Evolutionary conservation across 768 basidiomycete species (phyloP).

Genomic region (Hygrophorus russula): DNA sequence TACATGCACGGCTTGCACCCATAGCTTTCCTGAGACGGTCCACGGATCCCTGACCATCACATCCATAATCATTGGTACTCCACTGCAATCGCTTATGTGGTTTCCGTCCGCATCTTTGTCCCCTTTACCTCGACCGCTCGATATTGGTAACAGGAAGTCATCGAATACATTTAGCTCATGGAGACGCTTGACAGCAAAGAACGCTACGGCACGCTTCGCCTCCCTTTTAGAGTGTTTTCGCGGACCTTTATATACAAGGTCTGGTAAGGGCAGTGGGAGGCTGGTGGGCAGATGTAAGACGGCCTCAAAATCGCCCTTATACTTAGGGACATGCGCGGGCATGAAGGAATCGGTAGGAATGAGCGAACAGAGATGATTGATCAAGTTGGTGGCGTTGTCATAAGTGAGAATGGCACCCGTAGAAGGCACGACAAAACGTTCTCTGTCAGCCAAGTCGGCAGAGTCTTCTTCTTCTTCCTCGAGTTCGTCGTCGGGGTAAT

Average conservation of each 20-base stretch:
- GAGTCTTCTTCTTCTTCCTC: constrained; percentile 33
- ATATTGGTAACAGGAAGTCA: constrained; percentile 69
- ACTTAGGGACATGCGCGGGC: constrained; percentile 45
- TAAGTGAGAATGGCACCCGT: constrained; percentile 77
- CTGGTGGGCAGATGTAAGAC: constrained; percentile 56
- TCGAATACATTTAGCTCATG: constrained; percentile 69
- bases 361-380: constrained; percentile 68
- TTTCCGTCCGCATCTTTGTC: constrained; percentile 45
- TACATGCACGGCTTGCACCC: constrained; percentile 51
- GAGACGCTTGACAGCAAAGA: constrained; percentile 61
- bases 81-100: constrained; percentile 27
- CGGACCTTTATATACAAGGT: constrained; percentile 52
- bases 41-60: constrained; percentile 58
- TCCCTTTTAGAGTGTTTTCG: constrained; percentile 58
- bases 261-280: constrained; percentile 44
- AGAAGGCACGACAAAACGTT: constrained; percentile 59
- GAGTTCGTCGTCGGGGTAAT: constrained; percentile 26
- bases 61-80: constrained; percentile 43
- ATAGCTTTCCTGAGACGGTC: constrained; percentile 37
- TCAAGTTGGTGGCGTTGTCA: constrained; percentile 57
- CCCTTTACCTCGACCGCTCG: constrained; percentile 34
- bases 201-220: constrained; percentile 76
- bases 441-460: constrained; percentile 42
- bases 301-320: constrained; percentile 29
- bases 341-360: constrained; percentile 69